Evolutionary conservation across 208 protist species (phyloP).

Genomic region (Kentomonas sorsogonicus): DNA sequence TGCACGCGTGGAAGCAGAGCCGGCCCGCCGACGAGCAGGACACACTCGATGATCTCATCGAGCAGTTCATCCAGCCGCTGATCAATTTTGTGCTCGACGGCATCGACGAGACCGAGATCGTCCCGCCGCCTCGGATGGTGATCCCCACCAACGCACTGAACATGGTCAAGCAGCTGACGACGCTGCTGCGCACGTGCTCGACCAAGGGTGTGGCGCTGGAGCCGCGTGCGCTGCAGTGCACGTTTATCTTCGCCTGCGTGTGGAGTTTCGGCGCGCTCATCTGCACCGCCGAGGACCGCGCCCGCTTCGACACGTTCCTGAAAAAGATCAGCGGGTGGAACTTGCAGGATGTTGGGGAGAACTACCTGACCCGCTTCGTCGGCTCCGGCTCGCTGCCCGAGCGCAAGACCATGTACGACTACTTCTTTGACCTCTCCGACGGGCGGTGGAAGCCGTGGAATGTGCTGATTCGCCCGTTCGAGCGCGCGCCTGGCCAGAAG

Average conservation of each 20-base stretch:
- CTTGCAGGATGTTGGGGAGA: constrained; percentile 88
- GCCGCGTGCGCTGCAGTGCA: constrained; percentile 88
- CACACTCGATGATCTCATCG: constrained; percentile 85
- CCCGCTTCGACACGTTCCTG: constrained; percentile 94
- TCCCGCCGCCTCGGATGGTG: constrained; percentile 60
- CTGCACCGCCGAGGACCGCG: constrained; percentile 54
- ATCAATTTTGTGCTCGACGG: constrained; percentile 94
- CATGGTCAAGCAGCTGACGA: constrained; percentile 94
- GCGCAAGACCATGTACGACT: constrained; percentile 95
- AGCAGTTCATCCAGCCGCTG: constrained; percentile 90
- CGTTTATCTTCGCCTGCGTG: constrained; percentile 94
- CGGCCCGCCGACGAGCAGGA: constrained; percentile 88
- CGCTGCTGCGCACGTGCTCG: constrained; percentile 84
- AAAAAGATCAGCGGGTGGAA: constrained; percentile 92
- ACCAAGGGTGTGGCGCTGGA: constrained; percentile 73
- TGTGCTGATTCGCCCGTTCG: constrained; percentile 89
- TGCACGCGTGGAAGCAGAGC: constrained; percentile 88
- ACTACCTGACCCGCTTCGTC: constrained; percentile 88
- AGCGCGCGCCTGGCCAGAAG: constrained; percentile 65
- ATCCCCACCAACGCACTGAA: constrained; percentile 89
- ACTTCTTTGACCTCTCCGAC: constrained; percentile 93
- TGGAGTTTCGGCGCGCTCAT: constrained; percentile 96
- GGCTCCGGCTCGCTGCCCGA: constrained; percentile 86
- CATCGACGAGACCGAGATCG: constrained; percentile 62
- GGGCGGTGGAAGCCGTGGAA: constrained; percentile 96